Base-by-base conservation (phyloP, 768 basidiomycete genomes). In the Candolleomyces aberdarensis region DNA sequence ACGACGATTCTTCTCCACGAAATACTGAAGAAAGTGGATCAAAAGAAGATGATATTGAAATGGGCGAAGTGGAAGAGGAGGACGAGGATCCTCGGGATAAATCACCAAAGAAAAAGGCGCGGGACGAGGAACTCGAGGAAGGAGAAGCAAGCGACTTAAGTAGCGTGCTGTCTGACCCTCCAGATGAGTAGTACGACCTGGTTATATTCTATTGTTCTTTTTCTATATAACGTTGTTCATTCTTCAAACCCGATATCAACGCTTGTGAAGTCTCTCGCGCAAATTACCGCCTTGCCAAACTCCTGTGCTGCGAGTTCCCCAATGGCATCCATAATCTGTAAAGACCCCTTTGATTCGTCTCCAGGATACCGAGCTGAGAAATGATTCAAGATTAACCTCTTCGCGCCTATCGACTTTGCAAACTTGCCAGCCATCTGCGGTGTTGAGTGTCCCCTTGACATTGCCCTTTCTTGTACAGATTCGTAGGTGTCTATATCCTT, bases 341-440 rank as follows among this genome's bases (percentile, higher is more conserved):
- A 76, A 0, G 89, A 77, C 31, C 77, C 77, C 40, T 76, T 77
- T 48, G 80, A 74, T 52, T 86, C 83, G 64, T 88, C 80, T 6
- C 89, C 89, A 0, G 87, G 78, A 69, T 93, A 96, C 64, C 89
- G 82, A 29, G 91, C 75, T 55, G 92, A 93, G 69, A 96, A 92
- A 71, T 96, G 94, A 68, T 94, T 96, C 52, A 97, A 75, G 44
- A 91, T 75, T 19, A 96, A 78, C 58, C 74, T 80, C 61, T 74
- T 76, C 26, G 92, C 90, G 5, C 79, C 68, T 44, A 92, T 83
- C 9, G 72, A 75, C 69, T 80, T 85, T 5, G 90, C 94, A 69
- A 96, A 96, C 13, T 77, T 77, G 11, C 87, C 94, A 8, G 93
- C 95, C 86, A 94, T 91, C 67, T 92, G 91, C 1, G 94, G 93